These are phyloP conservation scores for Mycena leptocephala DNA, from an alignment of 768 basidiomycete species.

Conservation along the genomic window DNA sequence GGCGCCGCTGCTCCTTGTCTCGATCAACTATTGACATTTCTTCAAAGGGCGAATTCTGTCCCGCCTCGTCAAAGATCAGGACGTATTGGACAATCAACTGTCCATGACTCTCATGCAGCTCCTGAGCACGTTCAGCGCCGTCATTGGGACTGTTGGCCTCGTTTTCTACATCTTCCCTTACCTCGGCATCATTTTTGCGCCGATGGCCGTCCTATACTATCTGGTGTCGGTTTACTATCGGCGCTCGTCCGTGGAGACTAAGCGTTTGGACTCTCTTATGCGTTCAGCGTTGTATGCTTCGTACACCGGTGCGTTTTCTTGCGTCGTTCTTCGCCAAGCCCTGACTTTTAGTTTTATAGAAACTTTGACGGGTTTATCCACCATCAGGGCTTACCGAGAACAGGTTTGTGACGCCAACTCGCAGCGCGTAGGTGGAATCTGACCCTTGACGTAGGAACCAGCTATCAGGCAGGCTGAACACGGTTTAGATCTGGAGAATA, in stretches of 20 bases:
- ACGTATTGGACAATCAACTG: slow-evolving; percentile 69
- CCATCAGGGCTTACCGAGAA: slow-evolving; percentile 73
- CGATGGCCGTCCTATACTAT: slow-evolving; percentile 69
- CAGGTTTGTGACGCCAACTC: slow-evolving; percentile 54
- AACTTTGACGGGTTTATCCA: slow-evolving; percentile 75
- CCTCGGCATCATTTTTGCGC: slow-evolving; percentile 76
- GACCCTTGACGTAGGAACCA: slow-evolving; percentile 51
- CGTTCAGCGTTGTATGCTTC: slow-evolving; percentile 73
- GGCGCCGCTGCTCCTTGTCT: slow-evolving; percentile 11
- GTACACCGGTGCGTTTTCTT: slow-evolving; percentile 62
- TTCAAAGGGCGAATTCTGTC: slow-evolving; percentile 70
- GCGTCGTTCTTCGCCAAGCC: background rate
- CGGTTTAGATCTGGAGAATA: slow-evolving; percentile 72
- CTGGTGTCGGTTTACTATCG: slow-evolving; percentile 71
- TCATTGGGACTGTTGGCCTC: slow-evolving; percentile 70
- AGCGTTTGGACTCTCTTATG: slow-evolving; percentile 75
- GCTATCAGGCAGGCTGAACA: slow-evolving; percentile 67
- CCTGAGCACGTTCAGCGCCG: slow-evolving; percentile 55
- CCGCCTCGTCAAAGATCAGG: slow-evolving; percentile 74
- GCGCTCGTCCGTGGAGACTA: slow-evolving; percentile 74
- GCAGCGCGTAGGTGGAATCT: too few species aligned
- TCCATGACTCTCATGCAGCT: slow-evolving; percentile 66
- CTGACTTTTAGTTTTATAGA: slow-evolving; percentile 53
- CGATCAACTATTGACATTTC: background rate
- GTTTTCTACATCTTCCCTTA: slow-evolving; percentile 81